These are phyloP conservation scores for Musa itinerans DNA, from an alignment of 176 grass and related monocot genomes.

Conservation along the genomic window DNA sequence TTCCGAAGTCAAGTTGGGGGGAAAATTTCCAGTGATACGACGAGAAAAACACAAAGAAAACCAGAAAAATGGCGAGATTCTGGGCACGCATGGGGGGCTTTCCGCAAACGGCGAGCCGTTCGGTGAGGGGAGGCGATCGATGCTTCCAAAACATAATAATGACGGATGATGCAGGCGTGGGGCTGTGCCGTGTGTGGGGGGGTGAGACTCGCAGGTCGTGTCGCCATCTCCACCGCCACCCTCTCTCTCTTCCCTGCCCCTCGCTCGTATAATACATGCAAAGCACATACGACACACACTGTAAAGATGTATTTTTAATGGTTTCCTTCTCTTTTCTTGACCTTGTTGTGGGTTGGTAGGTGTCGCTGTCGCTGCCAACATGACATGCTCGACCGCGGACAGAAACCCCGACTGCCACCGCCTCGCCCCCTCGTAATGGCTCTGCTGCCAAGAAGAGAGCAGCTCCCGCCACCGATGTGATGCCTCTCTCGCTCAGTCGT, in stretches of 20 bases:
- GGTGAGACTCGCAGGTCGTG: conserved; percentile 2
- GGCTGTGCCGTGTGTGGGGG: not conserved
- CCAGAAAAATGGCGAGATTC: not conserved
- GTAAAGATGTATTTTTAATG: not conserved
- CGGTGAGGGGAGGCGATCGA: not conserved
- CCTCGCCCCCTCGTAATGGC: not conserved
- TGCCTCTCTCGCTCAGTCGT: not conserved
- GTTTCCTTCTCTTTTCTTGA: not conserved
- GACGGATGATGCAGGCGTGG: conserved; percentile 18
- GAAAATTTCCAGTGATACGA: too few species aligned
- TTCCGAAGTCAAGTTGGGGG: too few species aligned
- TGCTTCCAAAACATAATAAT: conserved; percentile 23
- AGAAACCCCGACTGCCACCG: not conserved
- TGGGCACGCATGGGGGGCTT: not conserved
- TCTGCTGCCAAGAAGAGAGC: not conserved
- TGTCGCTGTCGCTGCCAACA: conserved; percentile 4
- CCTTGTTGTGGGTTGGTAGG: not conserved
- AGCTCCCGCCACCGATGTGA: conserved; percentile 2
- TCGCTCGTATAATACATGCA: not conserved
- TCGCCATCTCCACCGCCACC: not conserved
- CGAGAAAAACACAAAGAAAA: too few species aligned
- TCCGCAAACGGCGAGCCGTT: conserved; percentile 5
- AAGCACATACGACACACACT: not conserved
- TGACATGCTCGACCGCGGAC: not conserved
- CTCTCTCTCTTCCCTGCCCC: not conserved